These are phyloP conservation scores for Penicillium sp. DNA, from an alignment of 2,329 filamentous ascomycete species.

Conservation along the genomic window DNA sequence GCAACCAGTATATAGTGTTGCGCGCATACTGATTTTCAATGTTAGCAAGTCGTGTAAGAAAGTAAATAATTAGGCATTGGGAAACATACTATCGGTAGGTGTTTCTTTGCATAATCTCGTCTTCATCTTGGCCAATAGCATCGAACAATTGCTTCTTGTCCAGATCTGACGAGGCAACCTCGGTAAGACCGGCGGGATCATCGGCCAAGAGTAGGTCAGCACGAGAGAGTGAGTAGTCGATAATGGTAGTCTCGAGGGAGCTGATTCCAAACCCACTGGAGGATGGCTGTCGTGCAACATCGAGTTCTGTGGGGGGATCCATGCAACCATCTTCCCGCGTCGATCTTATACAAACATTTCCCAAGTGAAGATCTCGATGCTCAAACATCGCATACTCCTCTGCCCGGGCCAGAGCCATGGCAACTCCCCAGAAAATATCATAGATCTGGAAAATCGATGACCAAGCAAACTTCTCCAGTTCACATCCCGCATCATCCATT, in stretches of 20 bases:
- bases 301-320: constrained; percentile 33
- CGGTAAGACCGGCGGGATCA: constrained; percentile 22
- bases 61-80: neutral
- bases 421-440: constrained; percentile 67
- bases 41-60: neutral
- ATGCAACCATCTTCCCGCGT: constrained; percentile 31
- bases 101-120: constrained; percentile 40
- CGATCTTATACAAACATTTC: constrained; percentile 61
- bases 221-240: constrained; percentile 67
- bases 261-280: constrained; percentile 51
- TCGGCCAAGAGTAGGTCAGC: constrained; percentile 46
- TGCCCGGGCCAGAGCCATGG: constrained; percentile 58
- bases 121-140: constrained; percentile 41
- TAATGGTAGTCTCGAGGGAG: constrained; percentile 60
- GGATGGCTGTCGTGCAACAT: constrained; percentile 30
- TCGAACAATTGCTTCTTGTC: constrained; percentile 46
- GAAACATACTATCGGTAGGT: constrained; percentile 43
- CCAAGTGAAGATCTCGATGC: constrained; percentile 64
- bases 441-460: constrained; percentile 51
- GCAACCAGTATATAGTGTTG: constrained; percentile 43
- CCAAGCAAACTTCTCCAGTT: constrained; percentile 50
- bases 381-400: constrained; percentile 61
- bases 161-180: constrained; percentile 42
- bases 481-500: constrained; percentile 63
- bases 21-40: constrained; percentile 35